These are phyloP conservation scores for Trypanosomatidae sp. DNA, from an alignment of 208 protist genomes.

Conservation along the genomic window DNA sequence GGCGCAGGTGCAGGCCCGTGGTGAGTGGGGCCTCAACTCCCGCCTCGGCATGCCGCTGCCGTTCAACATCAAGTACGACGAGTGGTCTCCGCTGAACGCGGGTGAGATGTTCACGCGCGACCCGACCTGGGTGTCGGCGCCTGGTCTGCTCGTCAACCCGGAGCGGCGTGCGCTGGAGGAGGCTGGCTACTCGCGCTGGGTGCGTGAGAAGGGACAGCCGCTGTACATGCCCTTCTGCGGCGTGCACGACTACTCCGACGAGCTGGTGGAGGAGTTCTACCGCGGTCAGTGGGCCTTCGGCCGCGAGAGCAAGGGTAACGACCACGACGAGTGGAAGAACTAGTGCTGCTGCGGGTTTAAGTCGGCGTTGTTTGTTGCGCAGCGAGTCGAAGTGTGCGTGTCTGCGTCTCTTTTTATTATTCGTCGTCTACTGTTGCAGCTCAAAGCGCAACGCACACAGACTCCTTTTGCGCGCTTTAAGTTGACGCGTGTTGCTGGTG, in stretches of 20 bases:
- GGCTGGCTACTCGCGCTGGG: conserved; percentile 85
- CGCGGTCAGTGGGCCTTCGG: conserved; percentile 86
- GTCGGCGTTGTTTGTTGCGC: neutral
- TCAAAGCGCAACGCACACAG: too few relatives aligned
- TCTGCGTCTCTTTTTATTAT: too few relatives aligned
- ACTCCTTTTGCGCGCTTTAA: too few relatives aligned
- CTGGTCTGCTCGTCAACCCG: conserved; percentile 75
- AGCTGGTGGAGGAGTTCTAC: conserved; percentile 92
- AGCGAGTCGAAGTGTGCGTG: neutral
- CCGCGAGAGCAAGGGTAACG: conserved; percentile 83
- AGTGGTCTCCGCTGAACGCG: conserved; percentile 67
- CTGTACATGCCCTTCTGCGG: conserved; percentile 90
- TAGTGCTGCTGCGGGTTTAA: conserved; percentile 13
- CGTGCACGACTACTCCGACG: conserved; percentile 86
- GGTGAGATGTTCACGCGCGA: conserved; percentile 75
- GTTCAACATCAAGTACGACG: conserved; percentile 87
- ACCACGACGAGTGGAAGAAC: conserved; percentile 89
- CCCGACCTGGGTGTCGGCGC: conserved; percentile 78
- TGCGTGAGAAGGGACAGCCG: conserved; percentile 79
- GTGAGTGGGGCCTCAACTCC: conserved; percentile 87
- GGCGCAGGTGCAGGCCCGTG: conserved; percentile 83
- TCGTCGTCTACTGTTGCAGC: too few relatives aligned
- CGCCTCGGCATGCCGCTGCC: conserved; percentile 74
- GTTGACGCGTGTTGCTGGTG: too few relatives aligned
- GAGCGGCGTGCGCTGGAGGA: conserved; percentile 76